Conservation (phyloP, 2,329 filamentous ascomycete genomes). For the Botrytis hyacinthi region DNA sequence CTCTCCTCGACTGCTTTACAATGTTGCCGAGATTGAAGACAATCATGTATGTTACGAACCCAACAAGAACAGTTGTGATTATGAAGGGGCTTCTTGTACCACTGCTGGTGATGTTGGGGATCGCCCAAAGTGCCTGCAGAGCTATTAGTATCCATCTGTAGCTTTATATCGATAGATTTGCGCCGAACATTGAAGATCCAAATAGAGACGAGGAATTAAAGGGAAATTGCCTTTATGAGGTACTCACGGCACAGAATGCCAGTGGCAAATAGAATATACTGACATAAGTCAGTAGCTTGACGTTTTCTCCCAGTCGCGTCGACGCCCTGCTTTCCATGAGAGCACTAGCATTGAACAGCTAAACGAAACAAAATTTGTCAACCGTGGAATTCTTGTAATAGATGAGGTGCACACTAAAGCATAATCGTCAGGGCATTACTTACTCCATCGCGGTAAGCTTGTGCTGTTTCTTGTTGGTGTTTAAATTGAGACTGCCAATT, state of each 20-base stretch:
- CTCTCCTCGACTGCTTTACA: background rate
- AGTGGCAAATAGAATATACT: background rate
- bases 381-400: fast-evolving
- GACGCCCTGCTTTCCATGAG: background rate
- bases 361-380: background rate
- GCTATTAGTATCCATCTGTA: background rate
- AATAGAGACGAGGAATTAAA: too few relatives aligned
- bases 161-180: background rate
- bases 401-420: fast-evolving
- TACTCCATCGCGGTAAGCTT: background rate
- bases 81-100: background rate
- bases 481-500: background rate
- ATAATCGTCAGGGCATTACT: background rate
- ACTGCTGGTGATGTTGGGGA: background rate
- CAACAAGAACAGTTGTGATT: background rate
- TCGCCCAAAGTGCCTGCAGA: background rate
- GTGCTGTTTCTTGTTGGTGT: background rate
- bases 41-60: background rate
- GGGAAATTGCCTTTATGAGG: too few relatives aligned
- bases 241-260: background rate
- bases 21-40: background rate
- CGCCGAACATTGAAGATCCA: too few relatives aligned
- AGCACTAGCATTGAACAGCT: background rate
- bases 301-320: background rate
- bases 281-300: background rate